A percentile compares a stretch with the other conserved stretches of the same genome.
Evolutionary conservation across 495 filamentous ascomycete species (phyloP).

Genomic region (Neurospora terricola): DNA sequence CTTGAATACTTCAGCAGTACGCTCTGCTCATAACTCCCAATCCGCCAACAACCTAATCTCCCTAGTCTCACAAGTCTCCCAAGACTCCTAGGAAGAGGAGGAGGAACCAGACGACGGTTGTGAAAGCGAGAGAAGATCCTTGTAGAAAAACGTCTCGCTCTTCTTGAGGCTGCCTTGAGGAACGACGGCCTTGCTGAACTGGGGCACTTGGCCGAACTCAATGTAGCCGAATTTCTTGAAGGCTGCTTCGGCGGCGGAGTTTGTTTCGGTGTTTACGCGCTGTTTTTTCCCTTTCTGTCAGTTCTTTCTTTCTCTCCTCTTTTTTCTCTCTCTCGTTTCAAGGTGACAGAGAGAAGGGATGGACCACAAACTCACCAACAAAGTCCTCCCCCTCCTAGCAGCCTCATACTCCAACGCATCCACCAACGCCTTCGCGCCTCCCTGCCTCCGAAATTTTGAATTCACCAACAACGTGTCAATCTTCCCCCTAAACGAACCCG

Average conservation of each 20-base stretch:
- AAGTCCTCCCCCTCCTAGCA: constrained; percentile 21
- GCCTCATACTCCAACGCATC: constrained; percentile 28
- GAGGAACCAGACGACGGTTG: neutral
- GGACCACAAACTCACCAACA: constrained; percentile 20
- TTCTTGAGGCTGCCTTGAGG: constrained; percentile 15
- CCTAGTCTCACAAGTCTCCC: neutral
- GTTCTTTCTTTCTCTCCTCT: neutral
- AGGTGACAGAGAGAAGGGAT: neutral
- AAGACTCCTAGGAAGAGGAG: neutral
- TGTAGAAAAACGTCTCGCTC: constrained; percentile 33
- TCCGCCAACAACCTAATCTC: neutral
- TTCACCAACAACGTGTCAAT: constrained; percentile 32
- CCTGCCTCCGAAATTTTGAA: constrained; percentile 18
- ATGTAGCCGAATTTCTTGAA: constrained; percentile 28
- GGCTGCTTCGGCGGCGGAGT: constrained; percentile 22
- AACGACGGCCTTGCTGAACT: constrained; percentile 17
- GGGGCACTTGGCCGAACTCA: constrained; percentile 27
- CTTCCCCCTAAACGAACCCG: constrained; percentile 24
- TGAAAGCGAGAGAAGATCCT: constrained; percentile 15
- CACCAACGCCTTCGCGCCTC: constrained; percentile 23
- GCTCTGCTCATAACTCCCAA: too few species aligned
- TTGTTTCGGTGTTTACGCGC: constrained; percentile 27
- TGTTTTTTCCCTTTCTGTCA: neutral
- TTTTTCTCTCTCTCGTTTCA: neutral
- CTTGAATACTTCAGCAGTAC: too few species aligned